phyloP scores from a whole-genome alignment of 164 flowering plant species.

The Berberis vulgaris region DNA sequence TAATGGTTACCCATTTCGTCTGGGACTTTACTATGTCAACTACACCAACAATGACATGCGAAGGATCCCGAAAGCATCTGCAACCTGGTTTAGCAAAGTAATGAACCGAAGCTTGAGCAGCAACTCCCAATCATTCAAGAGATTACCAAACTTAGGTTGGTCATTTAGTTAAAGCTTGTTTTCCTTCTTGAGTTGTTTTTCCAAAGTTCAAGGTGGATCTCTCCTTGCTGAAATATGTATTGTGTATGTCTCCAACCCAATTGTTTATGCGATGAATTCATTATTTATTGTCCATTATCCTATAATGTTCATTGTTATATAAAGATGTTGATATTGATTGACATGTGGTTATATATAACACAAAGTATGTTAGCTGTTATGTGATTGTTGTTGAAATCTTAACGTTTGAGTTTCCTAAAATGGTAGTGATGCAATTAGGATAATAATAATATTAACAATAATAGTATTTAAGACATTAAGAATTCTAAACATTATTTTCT shows the following conservation, averaged over 20 bases:
- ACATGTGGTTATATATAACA: too few species aligned
- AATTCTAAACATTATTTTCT: too few species aligned
- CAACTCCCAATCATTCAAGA: constrained; percentile 1
- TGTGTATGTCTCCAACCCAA: background rate
- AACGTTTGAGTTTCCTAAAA: too few species aligned
- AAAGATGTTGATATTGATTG: too few species aligned
- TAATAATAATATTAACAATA: too few species aligned
- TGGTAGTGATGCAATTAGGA: too few species aligned
- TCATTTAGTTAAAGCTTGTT: constrained; percentile 4
- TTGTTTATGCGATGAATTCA: too few species aligned
- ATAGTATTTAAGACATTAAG: too few species aligned
- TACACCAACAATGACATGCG: constrained; percentile 11
- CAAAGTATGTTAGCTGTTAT: too few species aligned
- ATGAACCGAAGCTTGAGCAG: constrained; percentile 8
- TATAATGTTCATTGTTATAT: too few species aligned
- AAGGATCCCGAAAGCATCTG: constrained; percentile 13
- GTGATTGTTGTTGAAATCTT: too few species aligned
- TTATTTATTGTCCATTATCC: too few species aligned
- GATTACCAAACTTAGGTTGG: background rate
- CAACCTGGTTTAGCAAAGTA: constrained; percentile 11
- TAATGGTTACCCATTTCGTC: constrained; percentile 10
- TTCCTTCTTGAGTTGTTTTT: background rate
- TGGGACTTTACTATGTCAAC: constrained; percentile 13
- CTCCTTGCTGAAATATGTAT: background rate
- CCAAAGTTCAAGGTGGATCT: background rate